phyloP scores from a whole-genome alignment of 2,329 filamentous ascomycete species.

The Cryphonectria nitschkei region DNA sequence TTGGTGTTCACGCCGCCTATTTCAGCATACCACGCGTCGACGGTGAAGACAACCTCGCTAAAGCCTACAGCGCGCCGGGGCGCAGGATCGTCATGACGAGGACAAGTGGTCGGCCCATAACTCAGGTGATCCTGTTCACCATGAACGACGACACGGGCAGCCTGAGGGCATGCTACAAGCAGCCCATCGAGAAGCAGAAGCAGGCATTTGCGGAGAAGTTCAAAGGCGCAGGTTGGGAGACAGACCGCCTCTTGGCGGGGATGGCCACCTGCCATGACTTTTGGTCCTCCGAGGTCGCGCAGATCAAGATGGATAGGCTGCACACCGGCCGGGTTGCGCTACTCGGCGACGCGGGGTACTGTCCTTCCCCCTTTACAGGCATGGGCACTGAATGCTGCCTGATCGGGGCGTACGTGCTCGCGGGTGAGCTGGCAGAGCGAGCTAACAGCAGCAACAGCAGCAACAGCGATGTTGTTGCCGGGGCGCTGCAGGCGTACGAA shows the following conservation, averaged over 20 bases:
- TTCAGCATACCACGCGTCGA: slow-evolving; percentile 15
- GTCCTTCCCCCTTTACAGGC: slow-evolving; percentile 52
- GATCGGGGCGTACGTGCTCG: slow-evolving; percentile 58
- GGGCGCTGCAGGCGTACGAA: slow-evolving; percentile 49
- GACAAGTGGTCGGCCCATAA: slow-evolving; percentile 40
- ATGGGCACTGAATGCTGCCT: slow-evolving; percentile 55
- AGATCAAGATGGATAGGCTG: slow-evolving; percentile 50
- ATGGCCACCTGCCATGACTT: slow-evolving; percentile 47
- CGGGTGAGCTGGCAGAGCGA: slow-evolving; percentile 51
- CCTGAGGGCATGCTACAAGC: slow-evolving; percentile 9
- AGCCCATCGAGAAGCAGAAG: slow-evolving; percentile 20
- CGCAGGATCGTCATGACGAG: slow-evolving; percentile 44
- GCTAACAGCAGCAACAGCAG: slow-evolving; percentile 14
- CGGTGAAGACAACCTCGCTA: slow-evolving; percentile 4
- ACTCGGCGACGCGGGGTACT: slow-evolving; percentile 58
- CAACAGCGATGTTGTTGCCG: slow-evolving; percentile 30
- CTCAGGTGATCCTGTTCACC: slow-evolving; percentile 29
- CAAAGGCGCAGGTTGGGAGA: slow-evolving; percentile 47
- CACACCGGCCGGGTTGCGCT: slow-evolving; percentile 51
- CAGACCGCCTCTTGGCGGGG: slow-evolving; percentile 45
- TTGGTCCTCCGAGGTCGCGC: slow-evolving; percentile 48
- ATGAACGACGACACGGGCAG: neutral
- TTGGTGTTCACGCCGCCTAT: slow-evolving; percentile 35
- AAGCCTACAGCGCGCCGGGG: slow-evolving; percentile 33
- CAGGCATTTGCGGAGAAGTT: slow-evolving; percentile 13